Evolutionary conservation across 108 stramenopile genomes (phyloP).

Genomic region (Discostella pseudostelligera): DNA sequence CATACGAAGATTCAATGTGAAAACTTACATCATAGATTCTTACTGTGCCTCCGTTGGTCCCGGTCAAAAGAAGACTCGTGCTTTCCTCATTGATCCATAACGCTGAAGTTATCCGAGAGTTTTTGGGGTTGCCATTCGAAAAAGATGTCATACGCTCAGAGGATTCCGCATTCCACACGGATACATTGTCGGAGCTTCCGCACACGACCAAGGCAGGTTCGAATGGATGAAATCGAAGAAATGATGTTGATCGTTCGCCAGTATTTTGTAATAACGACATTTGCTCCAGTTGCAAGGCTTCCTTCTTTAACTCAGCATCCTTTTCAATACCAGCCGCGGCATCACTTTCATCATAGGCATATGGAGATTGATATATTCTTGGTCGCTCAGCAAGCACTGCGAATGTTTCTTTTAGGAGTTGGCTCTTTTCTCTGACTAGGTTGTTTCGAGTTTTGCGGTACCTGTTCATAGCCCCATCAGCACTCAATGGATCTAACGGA

Average conservation of each 20-base stretch:
- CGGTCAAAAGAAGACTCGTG: conserved; percentile 80
- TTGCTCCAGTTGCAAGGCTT: conserved; percentile 70
- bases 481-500: conserved; percentile 71
- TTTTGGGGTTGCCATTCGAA: conserved; percentile 64
- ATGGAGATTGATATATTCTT: conserved; percentile 23
- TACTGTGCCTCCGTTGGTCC: conserved; percentile 92
- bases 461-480: conserved; percentile 63
- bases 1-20: not conserved
- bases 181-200: conserved; percentile 71
- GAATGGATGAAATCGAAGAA: conserved; percentile 91
- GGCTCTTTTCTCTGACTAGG: conserved; percentile 44
- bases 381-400: conserved; percentile 53
- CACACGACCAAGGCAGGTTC: conserved; percentile 87
- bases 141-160: conserved; percentile 48
- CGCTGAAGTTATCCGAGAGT: conserved; percentile 81
- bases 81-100: conserved; percentile 90
- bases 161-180: conserved; percentile 80
- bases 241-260: conserved; percentile 66
- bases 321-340: conserved; percentile 39
- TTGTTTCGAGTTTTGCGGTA: conserved; percentile 71
- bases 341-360: conserved; percentile 42
- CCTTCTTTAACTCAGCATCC: conserved; percentile 51
- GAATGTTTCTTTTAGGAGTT: conserved; percentile 59
- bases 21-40: conserved; percentile 51
- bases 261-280: conserved; percentile 65